Conservation (phyloP, 768 basidiomycete genomes). For the Hericium coralloides region DNA sequence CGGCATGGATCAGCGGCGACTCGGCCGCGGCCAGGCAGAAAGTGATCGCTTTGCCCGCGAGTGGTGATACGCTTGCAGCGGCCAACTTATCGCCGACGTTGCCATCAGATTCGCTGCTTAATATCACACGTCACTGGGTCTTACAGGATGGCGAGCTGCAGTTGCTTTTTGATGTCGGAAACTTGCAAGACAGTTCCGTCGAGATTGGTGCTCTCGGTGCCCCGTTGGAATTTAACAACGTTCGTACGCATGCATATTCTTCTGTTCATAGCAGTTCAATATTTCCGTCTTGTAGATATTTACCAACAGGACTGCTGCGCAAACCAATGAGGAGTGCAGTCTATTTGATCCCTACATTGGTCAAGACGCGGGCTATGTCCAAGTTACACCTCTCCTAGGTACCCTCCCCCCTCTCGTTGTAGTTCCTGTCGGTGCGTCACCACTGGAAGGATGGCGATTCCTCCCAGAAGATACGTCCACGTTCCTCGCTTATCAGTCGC, state of each 20-base stretch:
- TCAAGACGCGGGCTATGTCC: conserved; percentile 45
- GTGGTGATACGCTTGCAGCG: conserved; percentile 38
- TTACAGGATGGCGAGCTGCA: conserved; percentile 31
- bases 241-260: conserved; percentile 16
- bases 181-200: conserved; percentile 35
- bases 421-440: conserved; percentile 31
- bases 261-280: too few relatives aligned
- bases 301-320: conserved; percentile 40
- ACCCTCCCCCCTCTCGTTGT: conserved; percentile 45
- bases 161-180: conserved; percentile 42
- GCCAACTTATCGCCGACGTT: conserved; percentile 42
- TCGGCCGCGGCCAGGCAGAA: conserved; percentile 32
- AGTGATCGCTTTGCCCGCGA: conserved; percentile 28
- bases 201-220: conserved; percentile 47
- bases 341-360: conserved; percentile 51
- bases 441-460: conserved; percentile 54
- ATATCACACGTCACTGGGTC: conserved; percentile 45
- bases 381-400: conserved; percentile 43
- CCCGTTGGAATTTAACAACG: conserved; percentile 50
- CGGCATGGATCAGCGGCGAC: conserved; percentile 38
- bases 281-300: conserved; percentile 33
- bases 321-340: conserved; percentile 44
- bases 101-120: conserved; percentile 33
- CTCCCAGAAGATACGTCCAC: conserved; percentile 39
- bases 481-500: conserved; percentile 43